Evolutionary conservation across 2,329 filamentous ascomycete genomes (phyloP).

Genomic region (Aspergillus sp.): DNA sequence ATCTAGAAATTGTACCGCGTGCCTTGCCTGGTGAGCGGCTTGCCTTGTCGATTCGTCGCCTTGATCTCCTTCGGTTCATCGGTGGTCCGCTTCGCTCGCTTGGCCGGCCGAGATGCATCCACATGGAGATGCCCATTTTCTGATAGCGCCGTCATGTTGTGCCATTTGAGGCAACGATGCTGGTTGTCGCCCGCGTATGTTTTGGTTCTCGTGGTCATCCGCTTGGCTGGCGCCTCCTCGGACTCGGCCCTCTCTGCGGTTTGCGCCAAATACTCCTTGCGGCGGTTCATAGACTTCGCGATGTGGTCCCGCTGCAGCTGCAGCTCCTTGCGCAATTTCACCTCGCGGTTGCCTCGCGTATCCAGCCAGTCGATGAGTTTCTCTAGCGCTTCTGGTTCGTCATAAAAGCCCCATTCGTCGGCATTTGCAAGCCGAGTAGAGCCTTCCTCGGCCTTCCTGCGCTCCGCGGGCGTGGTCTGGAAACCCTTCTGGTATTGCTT

Average conservation of each 20-base stretch:
- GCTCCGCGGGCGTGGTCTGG: conserved; percentile 78
- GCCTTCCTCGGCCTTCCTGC: conserved; percentile 84
- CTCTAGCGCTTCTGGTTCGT: conserved; percentile 75
- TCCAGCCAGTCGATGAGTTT: conserved; percentile 86
- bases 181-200: conserved; percentile 56
- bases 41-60: conserved; percentile 48
- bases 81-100: conserved; percentile 47
- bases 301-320: conserved; percentile 74
- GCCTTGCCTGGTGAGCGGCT: conserved; percentile 52
- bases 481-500: conserved; percentile 75
- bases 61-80: conserved; percentile 42
- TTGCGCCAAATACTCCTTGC: conserved; percentile 68
- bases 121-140: conserved; percentile 61
- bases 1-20: conserved; percentile 47
- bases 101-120: conserved; percentile 55
- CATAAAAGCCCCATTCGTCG: conserved; percentile 86
- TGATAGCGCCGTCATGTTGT: conserved; percentile 60
- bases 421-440: conserved; percentile 73
- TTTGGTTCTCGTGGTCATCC: conserved; percentile 65
- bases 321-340: conserved; percentile 85
- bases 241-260: conserved; percentile 50
- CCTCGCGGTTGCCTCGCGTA: conserved; percentile 78
- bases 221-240: conserved; percentile 47
- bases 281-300: conserved; percentile 73
- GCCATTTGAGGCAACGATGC: conserved; percentile 65